Base-by-base conservation (phyloP, 306 rosid species). In the Trifolium fragiferum region DNA sequence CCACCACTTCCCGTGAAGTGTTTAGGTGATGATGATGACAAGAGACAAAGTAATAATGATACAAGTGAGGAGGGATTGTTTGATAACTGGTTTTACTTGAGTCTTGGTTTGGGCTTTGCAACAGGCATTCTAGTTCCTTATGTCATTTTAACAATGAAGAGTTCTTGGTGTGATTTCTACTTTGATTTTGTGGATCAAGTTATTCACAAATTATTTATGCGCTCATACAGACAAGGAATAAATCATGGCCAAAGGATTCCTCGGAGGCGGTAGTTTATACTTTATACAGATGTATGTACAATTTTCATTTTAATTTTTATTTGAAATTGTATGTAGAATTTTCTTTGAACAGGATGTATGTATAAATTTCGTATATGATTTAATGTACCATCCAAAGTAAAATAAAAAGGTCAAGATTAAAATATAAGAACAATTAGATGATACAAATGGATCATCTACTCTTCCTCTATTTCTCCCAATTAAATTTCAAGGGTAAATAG, bases 151-250 rank as follows among this genome's bases (percentile, higher is more conserved):
- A 41, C 76, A 30, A 49, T 69, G 4, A 85, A 70, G 69, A 76
- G 50, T 23, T 74, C 89, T 3, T 81, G 87, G 87, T 20, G 84
- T 33, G 72, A 44, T 47, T 76, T 76, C 8, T 85, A 70, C 50
- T 87, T 83, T 66, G 33, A 19, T 15, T 55, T 83, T 6, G 32
- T 76, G 27, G 87, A 87, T 20, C 27, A 35, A 41, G 70, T 79
- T 33, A 13, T 73, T 18, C 66, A 77, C 27, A 83, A 37, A 14
- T 32, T 80, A 16, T 32, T 38, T 33, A 44, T 54, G 9, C 3
- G 71, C 16, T 66, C 68, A 20, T 55, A 6, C 8, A 10, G 14
- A 64, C 51, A 78, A 67, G 25, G 72, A 53, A 25, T 13, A 25
- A 9, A n/a, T 76, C 38, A 37, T 18, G 66, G 18, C 2, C 50